Evolutionary conservation across 2,329 filamentous ascomycete species (phyloP), one percentile per base, ranked within the genome.

Genomic region (Pseudocercospora musae): DNA sequence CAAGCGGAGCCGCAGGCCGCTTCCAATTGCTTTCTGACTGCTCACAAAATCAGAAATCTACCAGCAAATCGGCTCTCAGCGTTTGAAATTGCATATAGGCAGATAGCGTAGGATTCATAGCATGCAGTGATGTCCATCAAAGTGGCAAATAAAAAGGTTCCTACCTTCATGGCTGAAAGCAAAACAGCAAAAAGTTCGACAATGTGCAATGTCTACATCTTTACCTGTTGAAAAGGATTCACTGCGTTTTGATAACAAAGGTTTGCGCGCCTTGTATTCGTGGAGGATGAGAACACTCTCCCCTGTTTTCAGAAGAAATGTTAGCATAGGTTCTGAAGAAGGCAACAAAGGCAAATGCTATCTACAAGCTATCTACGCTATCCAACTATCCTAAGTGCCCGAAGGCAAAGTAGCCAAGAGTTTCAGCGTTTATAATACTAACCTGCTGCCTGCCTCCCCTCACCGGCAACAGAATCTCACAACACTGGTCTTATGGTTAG

Each of bases 401-500:
- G 48, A 52, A 52, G 53, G 37, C 53, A 18, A 40, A 11, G 37
- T 15, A 56, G 21, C 21, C 20, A 2, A 5, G 20, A 42, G 23
- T 23, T 27, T 23, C 21, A 20, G 9, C 20, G 53, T 18, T 21
- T 42, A 42, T 56, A 56, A 20, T n/a, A 23, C 53, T 44, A 23
- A 20, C 33, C 33, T 21, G 29, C 20, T 20, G 15, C 33, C 11
- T 48, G 40, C 42, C 54, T 58, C 50, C 57, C 63, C 58, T 46
- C 53, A 27, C 49, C 27, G 18, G 57, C 58, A 40, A 46, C 53
- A 60, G 56, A 27, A 61, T 37, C 37, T 29, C 61, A 55, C 52
- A 59, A 52, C 52, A 53, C 25, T 60, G 46, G 56, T 59, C 25
- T 49, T 29, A 54, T 50, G 40, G 27, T 31, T 42, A 54, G 55